Evolutionary conservation across 805 yeast genomes (phyloP).

Genomic region (Yarrowia sp.): DNA sequence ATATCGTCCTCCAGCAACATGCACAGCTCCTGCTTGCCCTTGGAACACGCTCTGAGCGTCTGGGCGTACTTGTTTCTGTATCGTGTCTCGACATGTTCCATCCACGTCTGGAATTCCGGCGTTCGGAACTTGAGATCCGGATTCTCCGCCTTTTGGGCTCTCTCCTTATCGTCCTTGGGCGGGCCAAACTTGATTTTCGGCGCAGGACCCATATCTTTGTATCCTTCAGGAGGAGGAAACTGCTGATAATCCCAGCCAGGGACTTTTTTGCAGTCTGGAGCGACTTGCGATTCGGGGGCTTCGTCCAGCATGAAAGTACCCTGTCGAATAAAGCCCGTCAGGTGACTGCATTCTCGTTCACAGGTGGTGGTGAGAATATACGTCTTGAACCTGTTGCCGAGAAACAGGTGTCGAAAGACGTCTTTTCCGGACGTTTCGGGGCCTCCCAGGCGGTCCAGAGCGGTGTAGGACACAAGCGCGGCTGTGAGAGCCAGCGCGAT

Average conservation of each 20-base stretch:
- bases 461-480: background rate
- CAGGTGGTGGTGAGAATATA: slow-evolving; percentile 17
- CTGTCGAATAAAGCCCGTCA: background rate
- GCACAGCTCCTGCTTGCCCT: slow-evolving; percentile 31
- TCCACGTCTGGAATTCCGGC: background rate
- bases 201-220: background rate
- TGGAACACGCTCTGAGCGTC: slow-evolving; percentile 25
- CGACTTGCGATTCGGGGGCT: background rate
- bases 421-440: background rate
- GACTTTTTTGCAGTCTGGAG: background rate
- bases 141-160: background rate
- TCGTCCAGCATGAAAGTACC: slow-evolving; percentile 22
- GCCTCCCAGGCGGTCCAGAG: background rate
- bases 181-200: background rate
- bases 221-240: background rate
- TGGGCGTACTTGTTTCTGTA: slow-evolving; percentile 21
- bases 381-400: background rate
- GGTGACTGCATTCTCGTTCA: background rate
- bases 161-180: background rate
- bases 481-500: background rate
- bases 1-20: slow-evolving; percentile 32
- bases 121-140: slow-evolving; percentile 18
- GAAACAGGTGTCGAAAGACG: background rate
- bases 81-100: background rate
- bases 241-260: background rate